Conservation (phyloP, 2,329 filamentous ascomycete genomes). For the Fusarium drepaniforme region DNA sequence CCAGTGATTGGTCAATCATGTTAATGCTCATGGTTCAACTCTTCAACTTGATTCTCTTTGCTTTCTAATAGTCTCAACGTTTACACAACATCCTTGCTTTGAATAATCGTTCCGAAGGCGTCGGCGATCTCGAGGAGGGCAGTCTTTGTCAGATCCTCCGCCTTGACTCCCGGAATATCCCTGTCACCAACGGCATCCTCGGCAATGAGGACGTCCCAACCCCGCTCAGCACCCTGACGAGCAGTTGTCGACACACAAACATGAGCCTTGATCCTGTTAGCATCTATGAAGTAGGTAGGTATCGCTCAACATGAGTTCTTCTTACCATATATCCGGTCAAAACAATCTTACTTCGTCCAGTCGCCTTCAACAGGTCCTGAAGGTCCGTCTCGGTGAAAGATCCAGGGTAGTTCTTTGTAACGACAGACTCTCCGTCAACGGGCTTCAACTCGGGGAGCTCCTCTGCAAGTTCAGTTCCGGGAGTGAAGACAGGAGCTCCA, state of each 20-base stretch:
- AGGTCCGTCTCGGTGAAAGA: conserved; percentile 72
- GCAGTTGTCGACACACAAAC: conserved; percentile 74
- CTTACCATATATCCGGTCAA: conserved; percentile 69
- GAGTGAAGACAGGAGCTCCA: conserved; percentile 75
- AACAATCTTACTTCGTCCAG: conserved; percentile 70
- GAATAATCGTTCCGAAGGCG: conserved; percentile 71
- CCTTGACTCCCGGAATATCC: conserved; percentile 72
- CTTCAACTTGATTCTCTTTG: background rate
- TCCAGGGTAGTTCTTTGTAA: conserved; percentile 69
- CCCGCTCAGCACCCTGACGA: conserved; percentile 68
- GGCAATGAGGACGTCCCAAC: conserved; percentile 72
- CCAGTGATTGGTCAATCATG: background rate
- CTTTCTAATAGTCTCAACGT: background rate
- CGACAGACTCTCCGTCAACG: conserved; percentile 64
- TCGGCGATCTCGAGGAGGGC: conserved; percentile 71
- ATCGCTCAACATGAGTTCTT: background rate
- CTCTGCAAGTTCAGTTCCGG: conserved; percentile 67
- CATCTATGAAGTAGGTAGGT: background rate
- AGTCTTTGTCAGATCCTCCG: conserved; percentile 63
- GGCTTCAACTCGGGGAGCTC: conserved; percentile 71
- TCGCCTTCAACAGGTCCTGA: conserved; percentile 59
- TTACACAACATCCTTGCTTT: conserved; percentile 44
- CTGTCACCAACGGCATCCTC: conserved; percentile 74
- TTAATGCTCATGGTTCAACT: background rate
- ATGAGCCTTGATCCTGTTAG: conserved; percentile 63